These are phyloP conservation scores for Trametes coccinea DNA, from an alignment of 768 basidiomycete species.

Conservation along the genomic window DNA sequence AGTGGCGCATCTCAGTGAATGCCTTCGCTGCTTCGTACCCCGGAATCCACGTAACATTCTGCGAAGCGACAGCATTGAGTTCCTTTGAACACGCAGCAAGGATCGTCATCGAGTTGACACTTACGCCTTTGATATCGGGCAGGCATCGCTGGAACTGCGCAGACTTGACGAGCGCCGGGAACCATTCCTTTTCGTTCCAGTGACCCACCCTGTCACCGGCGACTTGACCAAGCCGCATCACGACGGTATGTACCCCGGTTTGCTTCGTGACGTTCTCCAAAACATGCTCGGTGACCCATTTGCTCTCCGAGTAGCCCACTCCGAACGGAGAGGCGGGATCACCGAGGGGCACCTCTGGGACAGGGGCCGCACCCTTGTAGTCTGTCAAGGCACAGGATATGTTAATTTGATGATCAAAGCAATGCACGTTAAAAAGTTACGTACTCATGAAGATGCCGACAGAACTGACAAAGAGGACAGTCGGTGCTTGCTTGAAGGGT, in stretches of 20 bases:
- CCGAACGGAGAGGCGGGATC: slow-evolving; percentile 21
- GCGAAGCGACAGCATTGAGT: not conserved
- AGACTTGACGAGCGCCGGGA: slow-evolving; percentile 33
- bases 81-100: too few species aligned
- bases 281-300: slow-evolving; percentile 36
- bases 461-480: slow-evolving; percentile 14
- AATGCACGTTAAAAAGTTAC: not conserved
- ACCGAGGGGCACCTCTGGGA: slow-evolving; percentile 2
- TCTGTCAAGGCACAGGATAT: not conserved
- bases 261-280: slow-evolving; percentile 27
- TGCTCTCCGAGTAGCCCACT: slow-evolving; percentile 33
- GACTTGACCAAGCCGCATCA: slow-evolving; percentile 39
- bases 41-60: slow-evolving; percentile 31
- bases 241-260: slow-evolving; percentile 26
- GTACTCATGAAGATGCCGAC: slow-evolving; percentile 16
- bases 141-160: slow-evolving; percentile 26
- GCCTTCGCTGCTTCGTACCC: slow-evolving; percentile 27
- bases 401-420: not conserved
- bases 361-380: slow-evolving; percentile 7
- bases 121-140: slow-evolving; percentile 26
- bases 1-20: slow-evolving; percentile 28
- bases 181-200: slow-evolving; percentile 38
- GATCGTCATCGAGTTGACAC: not conserved
- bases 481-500: slow-evolving; percentile 3
- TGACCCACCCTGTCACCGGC: slow-evolving; percentile 30